Percentiles rank a stretch among this genome's conserved stretches.
These are phyloP conservation scores for Coemansia sp. DNA, from an alignment of 192 early-diverging fungal genomes.

Conservation along the genomic window DNA sequence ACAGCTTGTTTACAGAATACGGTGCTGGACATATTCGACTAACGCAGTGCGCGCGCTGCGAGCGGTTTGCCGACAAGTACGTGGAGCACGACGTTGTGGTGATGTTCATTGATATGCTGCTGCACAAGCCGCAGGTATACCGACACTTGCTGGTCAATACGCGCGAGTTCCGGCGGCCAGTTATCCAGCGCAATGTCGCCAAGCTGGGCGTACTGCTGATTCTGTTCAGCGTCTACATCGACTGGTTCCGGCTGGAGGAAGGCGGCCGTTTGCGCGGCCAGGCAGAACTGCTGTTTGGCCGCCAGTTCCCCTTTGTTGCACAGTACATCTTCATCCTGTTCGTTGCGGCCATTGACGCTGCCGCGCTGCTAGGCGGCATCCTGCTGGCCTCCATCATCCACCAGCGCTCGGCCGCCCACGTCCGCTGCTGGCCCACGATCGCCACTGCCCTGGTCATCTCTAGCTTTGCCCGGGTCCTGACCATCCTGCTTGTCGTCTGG, in stretches of 20 bases:
- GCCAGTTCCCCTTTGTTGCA: constrained; percentile 53
- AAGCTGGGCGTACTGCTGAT: constrained; percentile 75
- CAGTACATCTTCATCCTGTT: constrained; percentile 75
- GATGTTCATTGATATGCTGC: constrained; percentile 87
- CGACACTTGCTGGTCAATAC: constrained; percentile 82
- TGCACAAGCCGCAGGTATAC: constrained; percentile 82
- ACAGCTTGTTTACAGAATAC: constrained; percentile 74
- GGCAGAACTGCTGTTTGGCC: constrained; percentile 55
- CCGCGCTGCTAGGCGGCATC: constrained; percentile 19
- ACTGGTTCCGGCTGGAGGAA: constrained; percentile 85
- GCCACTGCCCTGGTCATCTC: constrained; percentile 71
- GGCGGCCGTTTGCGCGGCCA: constrained; percentile 46
- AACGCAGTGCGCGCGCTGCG: constrained; percentile 70
- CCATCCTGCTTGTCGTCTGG: constrained; percentile 89
- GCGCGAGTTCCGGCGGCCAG: constrained; percentile 49
- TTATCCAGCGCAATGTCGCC: constrained; percentile 56
- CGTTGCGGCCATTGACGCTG: constrained; percentile 55
- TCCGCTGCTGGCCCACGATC: constrained; percentile 27
- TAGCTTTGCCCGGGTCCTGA: constrained; percentile 79
- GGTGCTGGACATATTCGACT: constrained; percentile 76
- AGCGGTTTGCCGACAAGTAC: constrained; percentile 86
- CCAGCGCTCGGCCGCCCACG: constrained; percentile 18
- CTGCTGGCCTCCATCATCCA: constrained; percentile 29
- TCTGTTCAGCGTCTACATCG: constrained; percentile 89
- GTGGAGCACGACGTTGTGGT: constrained; percentile 84